Base-by-base conservation (phyloP, 768 basidiomycete species). In the Termitomyces sp. region DNA sequence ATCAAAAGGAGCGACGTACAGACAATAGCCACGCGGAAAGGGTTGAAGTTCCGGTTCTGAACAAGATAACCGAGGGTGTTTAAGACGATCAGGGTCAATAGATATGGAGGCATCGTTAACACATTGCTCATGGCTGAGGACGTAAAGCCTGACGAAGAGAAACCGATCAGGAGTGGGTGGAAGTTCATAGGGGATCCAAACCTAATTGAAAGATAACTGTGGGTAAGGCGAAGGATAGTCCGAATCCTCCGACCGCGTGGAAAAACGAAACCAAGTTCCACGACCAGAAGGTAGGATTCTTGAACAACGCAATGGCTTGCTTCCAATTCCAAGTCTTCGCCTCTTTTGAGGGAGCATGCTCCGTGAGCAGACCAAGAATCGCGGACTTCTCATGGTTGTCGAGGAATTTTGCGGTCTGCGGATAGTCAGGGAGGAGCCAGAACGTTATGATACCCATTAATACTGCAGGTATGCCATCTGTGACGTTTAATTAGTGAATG, bases 231-330 rank as follows among this genome's bases (percentile, higher is more conserved):
- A 51, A 61, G 7, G 60, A 49, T 8, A 61, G 50, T 19, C 60
- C 60, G 17, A 58, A 61, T 12, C 60, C 60, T 27, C 60, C 60
- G 7, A 61, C 60, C 3, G 60, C 56, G 35, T 61, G 60, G 49
- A 41, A 61, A 44, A 61, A 61, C 49, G 44, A 55, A 35, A 58
- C 53, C 12, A 47, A 16, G 29, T 48, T 54, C 38, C 48, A 61
- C 2, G 56, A 52, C 57, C 60, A 58, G 37, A 58, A 58, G 16
- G 56, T 54, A 4, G 53, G 57, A 34, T 57, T 44, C 40, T 61
- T 61, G 17, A 61, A 38, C 38, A 61, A 35, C 29, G 9, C 35
- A 12, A 55, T 23, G 4, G 58, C 53, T 41, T 61, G 57, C 23
- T 40, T 42, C 48, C 53, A 54, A 25, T 61, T 44, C 60, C 60